A percentile compares a stretch with the other conserved stretches of the same genome.
Evolutionary conservation across 345 rosid genomes (phyloP).

Genomic region (Hevea brasiliensis): DNA sequence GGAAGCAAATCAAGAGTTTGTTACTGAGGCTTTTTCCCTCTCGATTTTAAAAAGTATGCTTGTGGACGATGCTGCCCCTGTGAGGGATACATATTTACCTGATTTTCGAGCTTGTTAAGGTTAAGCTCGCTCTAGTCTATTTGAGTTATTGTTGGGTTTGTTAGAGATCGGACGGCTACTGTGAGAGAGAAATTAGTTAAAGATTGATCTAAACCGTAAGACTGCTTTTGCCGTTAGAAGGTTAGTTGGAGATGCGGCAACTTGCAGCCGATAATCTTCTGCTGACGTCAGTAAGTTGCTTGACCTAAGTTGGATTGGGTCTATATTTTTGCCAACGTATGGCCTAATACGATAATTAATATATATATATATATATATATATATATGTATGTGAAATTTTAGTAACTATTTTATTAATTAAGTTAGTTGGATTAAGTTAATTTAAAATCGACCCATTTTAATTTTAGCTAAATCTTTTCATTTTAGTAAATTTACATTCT

Average conservation of each 20-base stretch:
- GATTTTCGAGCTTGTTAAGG: background rate
- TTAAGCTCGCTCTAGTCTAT: too few relatives aligned
- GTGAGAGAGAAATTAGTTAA: background rate
- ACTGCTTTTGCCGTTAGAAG: background rate
- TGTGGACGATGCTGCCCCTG: background rate
- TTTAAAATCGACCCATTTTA: too few relatives aligned
- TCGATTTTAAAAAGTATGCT: background rate
- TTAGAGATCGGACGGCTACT: background rate
- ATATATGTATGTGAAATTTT: too few relatives aligned
- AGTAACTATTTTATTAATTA: too few relatives aligned
- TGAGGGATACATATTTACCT: background rate
- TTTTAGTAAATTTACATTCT: too few relatives aligned
- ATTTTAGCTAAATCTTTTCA: too few relatives aligned
- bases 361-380: too few relatives aligned
- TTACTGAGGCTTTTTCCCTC: background rate
- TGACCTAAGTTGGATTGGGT: background rate
- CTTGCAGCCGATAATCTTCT: background rate
- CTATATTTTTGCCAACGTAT: too few relatives aligned
- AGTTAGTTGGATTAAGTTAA: too few relatives aligned
- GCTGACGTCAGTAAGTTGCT: background rate
- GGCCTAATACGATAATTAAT: too few relatives aligned
- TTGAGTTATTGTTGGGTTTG: background rate
- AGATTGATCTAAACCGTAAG: background rate
- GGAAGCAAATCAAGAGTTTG: background rate
- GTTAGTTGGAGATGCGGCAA: slow-evolving; percentile 2